Evolutionary conservation across 1,139 yeast genomes (phyloP), one percentile per base, ranked within the genome.

Genomic region (Lodderomyces metapsilosis): DNA sequence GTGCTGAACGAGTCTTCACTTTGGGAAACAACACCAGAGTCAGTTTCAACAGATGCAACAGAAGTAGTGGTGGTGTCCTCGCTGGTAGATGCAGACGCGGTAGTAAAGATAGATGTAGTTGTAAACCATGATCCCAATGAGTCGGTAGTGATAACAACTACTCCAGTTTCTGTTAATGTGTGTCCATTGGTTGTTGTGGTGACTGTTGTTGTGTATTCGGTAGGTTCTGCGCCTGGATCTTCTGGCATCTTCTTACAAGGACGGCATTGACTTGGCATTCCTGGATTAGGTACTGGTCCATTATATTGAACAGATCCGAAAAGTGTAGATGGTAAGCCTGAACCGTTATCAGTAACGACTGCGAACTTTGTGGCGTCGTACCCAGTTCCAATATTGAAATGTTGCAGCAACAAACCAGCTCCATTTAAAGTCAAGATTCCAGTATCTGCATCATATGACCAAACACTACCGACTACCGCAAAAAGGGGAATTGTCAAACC

Each of bases 301-400:
- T 36, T 43, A 43, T 59, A 59, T 12, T n/a, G 28, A 13, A 58
- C 47, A 22, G 47, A 37, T n/a, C 49, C 50, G 7, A 37, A 24
- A 8, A 36, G 4, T 10, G 52, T 47, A 4, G 48, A 16, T 13
- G 43, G 45, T 18, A 48, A 34, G 7, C 50, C 54, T 18, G 46
- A 23, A 32, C 51, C 57, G 27, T 57, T 53, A 39, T 49, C 51
- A 7, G 51, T 41, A 5, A 51, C 52, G 11, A 46, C 41, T 10
- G 37, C 24, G 30, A 59, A 50, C n/a, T 36, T 31, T 11, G 42
- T 36, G 13, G 46, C 44, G 34, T 40, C 49, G 40, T 54, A 52
- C 9, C 59, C 60, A 21, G 48, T 43, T 43, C 68, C 68, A 41
- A 63, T 63, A n/a, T 48, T 38, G 40, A 58, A 61, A 1, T 45